Conservation (phyloP, 768 basidiomycete genomes). For the Heimioporus sp. region DNA sequence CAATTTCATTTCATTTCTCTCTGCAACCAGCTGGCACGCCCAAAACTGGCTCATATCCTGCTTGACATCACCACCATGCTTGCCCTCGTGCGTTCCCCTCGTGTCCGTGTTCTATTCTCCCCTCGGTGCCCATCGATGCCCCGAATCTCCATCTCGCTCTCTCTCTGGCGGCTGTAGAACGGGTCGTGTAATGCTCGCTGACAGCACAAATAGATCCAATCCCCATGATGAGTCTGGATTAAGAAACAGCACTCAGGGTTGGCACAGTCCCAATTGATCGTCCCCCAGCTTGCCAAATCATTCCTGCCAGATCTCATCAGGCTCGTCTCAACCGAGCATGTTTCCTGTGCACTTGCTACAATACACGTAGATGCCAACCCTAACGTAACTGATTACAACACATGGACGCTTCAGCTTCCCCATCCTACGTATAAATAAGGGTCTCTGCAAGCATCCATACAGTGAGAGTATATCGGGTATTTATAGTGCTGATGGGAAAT, state of each 20-base stretch:
- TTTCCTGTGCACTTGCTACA: neutral
- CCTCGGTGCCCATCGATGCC: neutral
- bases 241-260: too few species aligned
- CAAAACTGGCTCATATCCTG: slow-evolving; percentile 2
- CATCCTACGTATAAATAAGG: slow-evolving; percentile 10
- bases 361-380: slow-evolving; percentile 2
- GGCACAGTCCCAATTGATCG: too few species aligned
- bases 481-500: slow-evolving; percentile 23
- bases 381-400: slow-evolving; percentile 24
- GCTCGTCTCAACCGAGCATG: too few species aligned
- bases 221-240: too few species aligned
- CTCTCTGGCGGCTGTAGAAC: slow-evolving; percentile 14
- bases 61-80: neutral
- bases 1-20: slow-evolving; percentile 13
- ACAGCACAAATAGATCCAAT: slow-evolving; percentile 4
- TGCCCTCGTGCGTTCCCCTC: slow-evolving; percentile 8
- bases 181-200: neutral
- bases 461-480: slow-evolving; percentile 26
- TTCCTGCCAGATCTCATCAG: too few species aligned
- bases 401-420: slow-evolving; percentile 9
- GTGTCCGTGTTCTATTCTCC: slow-evolving; percentile 18
- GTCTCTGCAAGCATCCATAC: slow-evolving; percentile 9
- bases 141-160: neutral
- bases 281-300: too few species aligned
- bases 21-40: slow-evolving; percentile 9